Evolutionary conservation across 495 filamentous ascomycete genomes (phyloP).

Genomic region (Aspergillus steynii): DNA sequence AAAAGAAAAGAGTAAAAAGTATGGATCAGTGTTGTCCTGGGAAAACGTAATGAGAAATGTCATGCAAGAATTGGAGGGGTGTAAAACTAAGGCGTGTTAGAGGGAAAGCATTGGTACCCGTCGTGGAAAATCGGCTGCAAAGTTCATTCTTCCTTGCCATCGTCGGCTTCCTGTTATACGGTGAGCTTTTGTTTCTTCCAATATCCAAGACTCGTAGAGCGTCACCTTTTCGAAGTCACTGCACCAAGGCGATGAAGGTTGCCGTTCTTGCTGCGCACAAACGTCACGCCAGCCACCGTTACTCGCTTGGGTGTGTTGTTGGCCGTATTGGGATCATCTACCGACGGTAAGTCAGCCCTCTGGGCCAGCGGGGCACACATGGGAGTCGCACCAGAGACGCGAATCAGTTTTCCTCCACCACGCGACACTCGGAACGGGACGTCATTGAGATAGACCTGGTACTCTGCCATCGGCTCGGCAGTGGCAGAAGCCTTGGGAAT

Average conservation of each 20-base stretch:
- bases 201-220: slow-evolving; percentile 4
- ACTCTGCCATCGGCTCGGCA: slow-evolving; percentile 38
- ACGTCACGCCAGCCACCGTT: slow-evolving; percentile 77
- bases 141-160: slow-evolving; percentile 68
- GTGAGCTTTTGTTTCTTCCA: slow-evolving; percentile 24
- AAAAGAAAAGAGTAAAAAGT: slow-evolving; percentile 18
- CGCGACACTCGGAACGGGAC: slow-evolving; percentile 73
- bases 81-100: slow-evolving; percentile 5
- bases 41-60: slow-evolving; percentile 3
- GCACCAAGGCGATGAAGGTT: slow-evolving; percentile 73
- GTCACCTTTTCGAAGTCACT: slow-evolving; percentile 45
- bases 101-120: slow-evolving; percentile 63
- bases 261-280: slow-evolving; percentile 86
- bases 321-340: slow-evolving; percentile 62
- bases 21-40: slow-evolving; percentile 16
- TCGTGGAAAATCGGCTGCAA: slow-evolving; percentile 88
- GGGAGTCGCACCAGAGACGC: slow-evolving; percentile 63
- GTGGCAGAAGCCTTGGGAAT: slow-evolving; percentile 34
- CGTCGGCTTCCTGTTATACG: slow-evolving; percentile 40
- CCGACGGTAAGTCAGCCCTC: slow-evolving; percentile 45
- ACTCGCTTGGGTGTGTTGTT: slow-evolving; percentile 78
- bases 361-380: slow-evolving; percentile 5
- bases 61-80: slow-evolving; percentile 10
- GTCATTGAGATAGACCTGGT: slow-evolving; percentile 74
- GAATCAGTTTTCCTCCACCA: slow-evolving; percentile 82